These are phyloP conservation scores for Ambrosia trifida DNA, from an alignment of 129 eudicot genomes.

Conservation along the genomic window DNA sequence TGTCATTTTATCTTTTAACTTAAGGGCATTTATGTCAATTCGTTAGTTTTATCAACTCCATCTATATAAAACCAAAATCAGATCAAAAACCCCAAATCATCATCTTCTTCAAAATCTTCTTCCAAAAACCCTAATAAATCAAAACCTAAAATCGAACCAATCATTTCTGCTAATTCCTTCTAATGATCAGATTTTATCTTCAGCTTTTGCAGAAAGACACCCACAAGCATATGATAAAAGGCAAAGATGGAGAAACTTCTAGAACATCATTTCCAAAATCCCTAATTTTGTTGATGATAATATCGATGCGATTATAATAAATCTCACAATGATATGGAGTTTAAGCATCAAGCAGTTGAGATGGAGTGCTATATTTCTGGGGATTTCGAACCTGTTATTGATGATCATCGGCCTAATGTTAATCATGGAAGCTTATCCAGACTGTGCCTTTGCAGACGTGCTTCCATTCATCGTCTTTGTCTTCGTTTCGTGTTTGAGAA, in stretches of 20 bases:
- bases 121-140: too few species aligned
- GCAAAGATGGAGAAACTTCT: conserved; percentile 10
- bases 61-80: too few species aligned
- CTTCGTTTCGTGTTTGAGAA: conserved; percentile 36
- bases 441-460: conserved; percentile 28
- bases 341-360: conserved; percentile 44
- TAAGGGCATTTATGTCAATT: too few species aligned
- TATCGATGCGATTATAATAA: conserved; percentile 27
- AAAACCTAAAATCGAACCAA: conserved; percentile 54
- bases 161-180: conserved; percentile 60
- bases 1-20: too few species aligned
- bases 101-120: too few species aligned
- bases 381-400: conserved; percentile 37
- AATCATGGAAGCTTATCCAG: conserved; percentile 19
- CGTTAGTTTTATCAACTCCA: too few species aligned
- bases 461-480: conserved; percentile 36
- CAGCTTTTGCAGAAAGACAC: conserved; percentile 47
- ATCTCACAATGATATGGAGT: conserved; percentile 26
- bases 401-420: conserved; percentile 31
- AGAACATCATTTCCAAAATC: conserved; percentile 10
- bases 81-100: too few species aligned
- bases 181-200: conserved; percentile 62
- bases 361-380: conserved; percentile 44
- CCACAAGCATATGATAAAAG: conserved; percentile 19
- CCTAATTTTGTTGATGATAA: conserved; percentile 17